These are phyloP conservation scores for Dipodascus albidus DNA, from an alignment of 805 yeast species.

Conservation along the genomic window DNA sequence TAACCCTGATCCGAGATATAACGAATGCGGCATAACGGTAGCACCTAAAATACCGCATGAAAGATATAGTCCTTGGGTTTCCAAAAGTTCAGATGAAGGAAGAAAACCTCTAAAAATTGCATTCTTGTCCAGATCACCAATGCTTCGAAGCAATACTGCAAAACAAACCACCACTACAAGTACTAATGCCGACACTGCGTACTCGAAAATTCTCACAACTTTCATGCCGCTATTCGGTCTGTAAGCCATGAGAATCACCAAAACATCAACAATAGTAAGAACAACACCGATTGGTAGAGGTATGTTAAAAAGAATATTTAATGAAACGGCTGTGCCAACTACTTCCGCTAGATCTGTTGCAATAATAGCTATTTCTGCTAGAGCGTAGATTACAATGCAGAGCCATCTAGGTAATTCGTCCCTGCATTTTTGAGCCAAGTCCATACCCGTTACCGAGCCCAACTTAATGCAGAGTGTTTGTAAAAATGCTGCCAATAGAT, in stretches of 20 bases:
- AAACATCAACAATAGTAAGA: constrained; percentile 71
- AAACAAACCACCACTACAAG: constrained; percentile 68
- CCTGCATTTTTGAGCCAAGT: constrained; percentile 76
- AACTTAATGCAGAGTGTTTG: constrained; percentile 77
- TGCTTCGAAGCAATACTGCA: constrained; percentile 44
- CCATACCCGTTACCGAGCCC: constrained; percentile 84
- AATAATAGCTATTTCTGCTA: constrained; percentile 79
- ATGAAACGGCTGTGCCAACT: constrained; percentile 82
- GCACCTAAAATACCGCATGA: constrained; percentile 85
- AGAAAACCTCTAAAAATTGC: constrained; percentile 55
- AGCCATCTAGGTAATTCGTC: constrained; percentile 56
- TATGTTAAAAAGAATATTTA: constrained; percentile 62
- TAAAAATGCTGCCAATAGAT: constrained; percentile 69
- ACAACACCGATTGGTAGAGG: constrained; percentile 69
- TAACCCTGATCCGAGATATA: constrained; percentile 75
- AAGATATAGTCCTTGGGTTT: constrained; percentile 58
- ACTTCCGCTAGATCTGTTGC: constrained; percentile 94
- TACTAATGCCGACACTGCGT: constrained; percentile 61
- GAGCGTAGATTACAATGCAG: constrained; percentile 48
- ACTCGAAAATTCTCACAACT: constrained; percentile 66
- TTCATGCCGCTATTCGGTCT: constrained; percentile 65
- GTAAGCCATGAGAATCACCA: constrained; percentile 68
- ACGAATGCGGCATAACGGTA: constrained; percentile 89
- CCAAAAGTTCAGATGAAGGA: constrained; percentile 49
- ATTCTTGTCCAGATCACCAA: constrained; percentile 36